A percentile compares a stretch with the other conserved stretches of the same genome.
These are phyloP conservation scores for Debaryomyces coudertii DNA, from an alignment of 1,139 yeast species.

Conservation along the genomic window DNA sequence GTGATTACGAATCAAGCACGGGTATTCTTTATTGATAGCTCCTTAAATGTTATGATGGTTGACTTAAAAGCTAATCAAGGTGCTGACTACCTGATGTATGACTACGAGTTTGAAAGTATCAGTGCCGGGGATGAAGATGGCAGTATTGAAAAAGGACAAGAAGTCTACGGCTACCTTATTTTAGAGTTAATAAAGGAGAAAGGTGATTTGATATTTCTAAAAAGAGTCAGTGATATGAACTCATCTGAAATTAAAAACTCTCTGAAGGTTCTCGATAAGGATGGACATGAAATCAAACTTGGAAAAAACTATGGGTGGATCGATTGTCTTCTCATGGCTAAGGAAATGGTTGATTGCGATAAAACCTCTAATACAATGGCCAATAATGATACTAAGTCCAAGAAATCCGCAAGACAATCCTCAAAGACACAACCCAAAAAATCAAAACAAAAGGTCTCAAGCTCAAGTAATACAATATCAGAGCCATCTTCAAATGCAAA, in stretches of 20 bases:
- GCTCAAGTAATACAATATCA: constrained; percentile 10
- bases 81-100: constrained; percentile 73
- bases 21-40: constrained; percentile 44
- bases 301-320: constrained; percentile 51
- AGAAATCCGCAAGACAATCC: not conserved
- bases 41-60: constrained; percentile 43
- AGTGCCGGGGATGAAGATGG: constrained; percentile 48
- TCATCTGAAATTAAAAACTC: constrained; percentile 27
- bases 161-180: constrained; percentile 61
- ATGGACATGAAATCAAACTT: constrained; percentile 35
- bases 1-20: constrained; percentile 54
- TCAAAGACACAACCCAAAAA: constrained; percentile 11
- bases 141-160: constrained; percentile 24
- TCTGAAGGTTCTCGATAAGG: constrained; percentile 42
- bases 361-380: constrained; percentile 5
- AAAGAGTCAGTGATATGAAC: constrained; percentile 37
- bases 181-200: constrained; percentile 60
- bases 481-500: constrained; percentile 13
- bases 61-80: constrained; percentile 56
- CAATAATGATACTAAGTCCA: constrained; percentile 1
- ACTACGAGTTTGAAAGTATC: constrained; percentile 62
- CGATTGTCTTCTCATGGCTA: constrained; percentile 48
- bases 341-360: constrained; percentile 33
- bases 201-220: constrained; percentile 63
- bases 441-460: constrained; percentile 10